Conservation (phyloP, 371 early-diverging fungal genomes). For the Lichtheimia corymbifera region DNA sequence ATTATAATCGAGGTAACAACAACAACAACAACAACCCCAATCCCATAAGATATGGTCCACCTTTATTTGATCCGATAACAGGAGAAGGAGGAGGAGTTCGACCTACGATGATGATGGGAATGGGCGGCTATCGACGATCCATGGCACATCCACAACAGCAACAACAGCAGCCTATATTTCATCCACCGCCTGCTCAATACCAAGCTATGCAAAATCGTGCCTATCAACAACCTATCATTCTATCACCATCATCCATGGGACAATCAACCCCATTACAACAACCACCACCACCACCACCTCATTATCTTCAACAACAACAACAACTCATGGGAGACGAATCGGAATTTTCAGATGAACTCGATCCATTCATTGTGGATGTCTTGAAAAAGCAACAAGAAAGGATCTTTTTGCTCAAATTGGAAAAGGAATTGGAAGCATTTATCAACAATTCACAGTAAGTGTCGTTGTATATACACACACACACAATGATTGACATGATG, state of each 20-base stretch:
- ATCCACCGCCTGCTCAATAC: slow-evolving; percentile 10
- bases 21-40: too few relatives aligned
- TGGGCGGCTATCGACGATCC: neutral
- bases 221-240: slow-evolving; percentile 9
- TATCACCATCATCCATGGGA: too few relatives aligned
- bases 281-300: slow-evolving; percentile 11
- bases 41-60: too few relatives aligned
- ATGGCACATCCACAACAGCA: slow-evolving; percentile 1
- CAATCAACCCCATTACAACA: neutral
- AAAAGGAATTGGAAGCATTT: slow-evolving; percentile 68
- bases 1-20: too few relatives aligned
- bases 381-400: slow-evolving; percentile 72
- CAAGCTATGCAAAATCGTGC: slow-evolving; percentile 8
- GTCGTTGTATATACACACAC: neutral
- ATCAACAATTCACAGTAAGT: slow-evolving; percentile 62
- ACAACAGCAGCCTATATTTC: neutral
- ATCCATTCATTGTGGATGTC: slow-evolving; percentile 67
- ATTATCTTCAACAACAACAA: slow-evolving; percentile 9
- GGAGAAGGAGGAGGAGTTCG: too few relatives aligned
- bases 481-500: neutral
- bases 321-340: slow-evolving; percentile 11
- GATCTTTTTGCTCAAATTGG: slow-evolving; percentile 72
- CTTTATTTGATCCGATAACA: too few relatives aligned
- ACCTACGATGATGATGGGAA: too few relatives aligned
- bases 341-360: slow-evolving; percentile 35